Base-by-base conservation (phyloP, 352 stramenopile genomes). In the Saprolegnia diclina region DNA sequence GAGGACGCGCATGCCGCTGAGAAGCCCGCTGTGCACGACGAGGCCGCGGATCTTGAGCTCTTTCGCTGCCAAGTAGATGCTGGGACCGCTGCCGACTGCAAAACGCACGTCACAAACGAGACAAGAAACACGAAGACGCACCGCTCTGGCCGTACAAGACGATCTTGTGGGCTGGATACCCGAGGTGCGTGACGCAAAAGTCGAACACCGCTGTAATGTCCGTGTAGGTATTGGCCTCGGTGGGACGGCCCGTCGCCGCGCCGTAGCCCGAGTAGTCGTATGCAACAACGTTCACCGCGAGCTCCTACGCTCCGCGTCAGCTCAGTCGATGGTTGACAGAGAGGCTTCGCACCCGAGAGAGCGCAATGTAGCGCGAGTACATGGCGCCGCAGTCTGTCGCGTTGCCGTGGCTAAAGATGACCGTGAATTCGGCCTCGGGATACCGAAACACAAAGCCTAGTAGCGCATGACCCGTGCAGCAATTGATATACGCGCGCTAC, bases 231-330 rank as follows among this genome's bases (percentile, higher is more conserved):
- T 75, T 56, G 40, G 38, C 65, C 26, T 68, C 68, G 7, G 26
- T 71, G 32, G 72, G 62, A 6, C 7, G 16, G 5, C 69, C 69
- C 1, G 54, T 54, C 7, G 72, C 71, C 9, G 42, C 62, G 42
- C 68, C 68, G 32, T 77, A 77, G 14, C 72, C 72, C 32, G 68
- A 56, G 38, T 77, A 77, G 38, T 77, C 72, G 61, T 73, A 74
- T 1, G 68, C 72, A 32, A 77, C 52, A 3, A 77, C 68, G 26
- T 72, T 72, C 21, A 77, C 72, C 18, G 44, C 19, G 11, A 73
- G 38, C 18, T 67, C 63, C 63, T 69, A 45, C 26, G 38, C 29
- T 1, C 21, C 5, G 14, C 5, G 53, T 61, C 18, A 65, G 6
- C 26, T 59, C 7, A 24, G 48, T 18, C 1, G n/a, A 10, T 29